These are phyloP conservation scores for Pleurostoma richardsiae DNA, from an alignment of 2,329 filamentous ascomycete genomes.

Conservation along the genomic window DNA sequence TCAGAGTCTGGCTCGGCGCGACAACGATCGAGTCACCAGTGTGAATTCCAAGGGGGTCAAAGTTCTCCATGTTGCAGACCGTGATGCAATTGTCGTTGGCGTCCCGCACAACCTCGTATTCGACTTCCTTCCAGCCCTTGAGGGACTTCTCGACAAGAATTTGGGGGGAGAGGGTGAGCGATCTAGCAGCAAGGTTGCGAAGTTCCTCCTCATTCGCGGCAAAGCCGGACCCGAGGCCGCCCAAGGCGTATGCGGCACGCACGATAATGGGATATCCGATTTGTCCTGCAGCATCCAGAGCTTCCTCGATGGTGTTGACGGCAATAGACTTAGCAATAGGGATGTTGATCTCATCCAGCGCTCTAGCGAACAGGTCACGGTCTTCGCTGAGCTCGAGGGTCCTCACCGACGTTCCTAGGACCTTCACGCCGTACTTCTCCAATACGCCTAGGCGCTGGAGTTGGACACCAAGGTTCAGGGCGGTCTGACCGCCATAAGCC, in stretches of 20 bases:
- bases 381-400: slow-evolving; percentile 95
- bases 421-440: slow-evolving; percentile 91
- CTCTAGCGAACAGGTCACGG: slow-evolving; percentile 91
- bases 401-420: slow-evolving; percentile 90
- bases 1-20: slow-evolving; percentile 92
- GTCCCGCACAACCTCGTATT: slow-evolving; percentile 97
- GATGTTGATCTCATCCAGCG: slow-evolving; percentile 94
- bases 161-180: slow-evolving; percentile 88
- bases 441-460: slow-evolving; percentile 96
- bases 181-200: slow-evolving; percentile 86
- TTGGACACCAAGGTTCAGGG: slow-evolving; percentile 91
- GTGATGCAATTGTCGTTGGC: slow-evolving; percentile 97
- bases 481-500: slow-evolving; percentile 95
- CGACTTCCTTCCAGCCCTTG: slow-evolving; percentile 99
- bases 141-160: slow-evolving; percentile 98
- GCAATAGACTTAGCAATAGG: slow-evolving; percentile 96
- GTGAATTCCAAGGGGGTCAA: slow-evolving; percentile 95
- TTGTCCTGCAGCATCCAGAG: slow-evolving; percentile 76
- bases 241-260: slow-evolving; percentile 91
- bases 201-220: slow-evolving; percentile 92
- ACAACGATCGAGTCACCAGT: slow-evolving; percentile 98
- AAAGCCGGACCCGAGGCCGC: slow-evolving; percentile 94
- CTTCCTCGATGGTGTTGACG: slow-evolving; percentile 86
- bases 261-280: slow-evolving; percentile 98
- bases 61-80: slow-evolving; percentile 99